phyloP scores from a whole-genome alignment of 2,329 filamentous ascomycete genomes.

The Pseudocercospora cruenta region DNA sequence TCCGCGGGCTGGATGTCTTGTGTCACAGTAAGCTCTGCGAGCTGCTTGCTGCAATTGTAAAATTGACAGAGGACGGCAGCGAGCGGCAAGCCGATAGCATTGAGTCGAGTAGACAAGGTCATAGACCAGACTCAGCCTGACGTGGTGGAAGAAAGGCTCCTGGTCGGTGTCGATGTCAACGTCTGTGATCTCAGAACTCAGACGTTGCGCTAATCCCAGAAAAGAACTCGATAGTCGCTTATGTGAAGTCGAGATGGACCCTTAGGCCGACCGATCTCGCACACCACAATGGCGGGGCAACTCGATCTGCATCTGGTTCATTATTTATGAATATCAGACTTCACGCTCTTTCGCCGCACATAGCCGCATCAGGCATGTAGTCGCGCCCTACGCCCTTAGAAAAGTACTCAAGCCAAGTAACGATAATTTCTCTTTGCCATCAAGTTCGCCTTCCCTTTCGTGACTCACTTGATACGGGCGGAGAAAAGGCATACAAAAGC shows the following conservation, averaged over 20 bases:
- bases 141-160: too few species aligned
- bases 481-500: background rate
- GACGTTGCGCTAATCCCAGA: background rate
- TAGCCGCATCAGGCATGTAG: background rate
- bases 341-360: constrained; percentile 11
- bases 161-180: background rate
- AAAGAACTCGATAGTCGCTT: too few species aligned
- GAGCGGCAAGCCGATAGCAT: background rate
- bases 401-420: background rate
- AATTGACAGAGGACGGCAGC: too few species aligned
- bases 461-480: background rate
- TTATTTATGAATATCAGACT: constrained; percentile 2
- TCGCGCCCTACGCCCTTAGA: constrained; percentile 9
- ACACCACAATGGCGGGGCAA: too few species aligned
- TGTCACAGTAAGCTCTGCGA: background rate
- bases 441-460: background rate
- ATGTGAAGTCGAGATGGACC: too few species aligned
- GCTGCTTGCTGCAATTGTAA: too few species aligned
- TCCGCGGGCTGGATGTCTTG: background rate
- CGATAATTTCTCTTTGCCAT: background rate
- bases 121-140: too few species aligned
- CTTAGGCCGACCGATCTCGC: too few species aligned
- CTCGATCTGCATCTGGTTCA: background rate
- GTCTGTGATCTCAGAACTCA: background rate
- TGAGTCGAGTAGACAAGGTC: background rate